These are phyloP conservation scores for Nematodospora valgi DNA, from an alignment of 805 yeast species.

Conservation along the genomic window DNA sequence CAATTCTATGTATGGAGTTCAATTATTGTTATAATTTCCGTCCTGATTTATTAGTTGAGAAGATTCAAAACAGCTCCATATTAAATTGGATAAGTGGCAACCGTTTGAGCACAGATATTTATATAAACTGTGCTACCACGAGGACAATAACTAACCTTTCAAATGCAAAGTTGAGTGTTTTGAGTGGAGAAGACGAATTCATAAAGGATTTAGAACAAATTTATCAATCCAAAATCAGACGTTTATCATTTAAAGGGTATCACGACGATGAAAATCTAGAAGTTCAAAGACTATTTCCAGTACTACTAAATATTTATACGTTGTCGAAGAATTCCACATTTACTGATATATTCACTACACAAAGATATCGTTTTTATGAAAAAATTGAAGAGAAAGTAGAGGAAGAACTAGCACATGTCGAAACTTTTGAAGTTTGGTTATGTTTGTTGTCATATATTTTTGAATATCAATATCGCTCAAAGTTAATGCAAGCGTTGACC, in stretches of 20 bases:
- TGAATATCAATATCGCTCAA: too few species aligned
- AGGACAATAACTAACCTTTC: conserved; percentile 14
- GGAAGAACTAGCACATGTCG: too few species aligned
- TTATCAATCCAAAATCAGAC: conserved; percentile 2
- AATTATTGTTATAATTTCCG: conserved; percentile 17
- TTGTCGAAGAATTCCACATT: too few species aligned
- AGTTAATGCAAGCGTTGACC: too few species aligned
- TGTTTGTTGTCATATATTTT: too few species aligned
- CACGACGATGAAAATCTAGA: not conserved
- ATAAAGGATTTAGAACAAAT: conserved; percentile 3
- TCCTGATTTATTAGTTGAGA: conserved; percentile 19
- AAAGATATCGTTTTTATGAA: too few species aligned
- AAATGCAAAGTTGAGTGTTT: not conserved
- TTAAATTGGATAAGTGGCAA: conserved; percentile 29
- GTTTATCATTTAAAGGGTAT: too few species aligned
- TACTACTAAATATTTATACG: too few species aligned
- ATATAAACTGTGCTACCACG: conserved; percentile 15
- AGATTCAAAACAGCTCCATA: conserved; percentile 25
- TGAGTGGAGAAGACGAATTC: conserved; percentile 6
- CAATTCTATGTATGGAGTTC: conserved; percentile 22
- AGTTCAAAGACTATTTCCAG: too few species aligned
- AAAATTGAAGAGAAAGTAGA: too few species aligned
- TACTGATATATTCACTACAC: too few species aligned
- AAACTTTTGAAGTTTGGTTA: too few species aligned
- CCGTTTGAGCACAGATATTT: conserved; percentile 19